Evolutionary conservation across 73 alveolate genomes (phyloP).

Genomic region (Blepharisma stoltei): DNA sequence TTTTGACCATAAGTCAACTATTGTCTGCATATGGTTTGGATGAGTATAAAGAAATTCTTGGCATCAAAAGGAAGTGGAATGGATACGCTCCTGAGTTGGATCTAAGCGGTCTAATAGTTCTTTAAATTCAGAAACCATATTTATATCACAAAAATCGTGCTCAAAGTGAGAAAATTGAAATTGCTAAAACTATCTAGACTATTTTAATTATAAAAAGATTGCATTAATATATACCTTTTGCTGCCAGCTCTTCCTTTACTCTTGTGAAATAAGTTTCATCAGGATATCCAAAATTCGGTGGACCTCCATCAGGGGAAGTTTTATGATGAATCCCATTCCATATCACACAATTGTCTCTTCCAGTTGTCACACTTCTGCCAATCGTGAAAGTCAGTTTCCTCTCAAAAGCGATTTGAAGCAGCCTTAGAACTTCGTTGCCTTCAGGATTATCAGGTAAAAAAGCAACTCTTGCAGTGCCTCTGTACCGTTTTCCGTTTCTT

Average conservation of each 20-base stretch:
- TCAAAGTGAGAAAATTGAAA: too few species aligned
- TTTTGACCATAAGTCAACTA: constrained; percentile 14
- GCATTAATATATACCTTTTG: constrained; percentile 68
- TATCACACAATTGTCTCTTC: constrained; percentile 73
- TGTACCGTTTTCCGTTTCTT: constrained; percentile 54
- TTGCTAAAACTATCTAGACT: too few species aligned
- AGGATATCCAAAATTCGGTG: constrained; percentile 91
- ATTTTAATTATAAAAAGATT: too few species aligned
- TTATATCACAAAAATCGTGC: too few species aligned
- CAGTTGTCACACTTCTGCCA: constrained; percentile 97
- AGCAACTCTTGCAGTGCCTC: constrained; percentile 89
- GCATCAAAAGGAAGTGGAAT: not conserved
- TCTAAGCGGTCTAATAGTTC: constrained; percentile 14
- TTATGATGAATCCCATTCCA: constrained; percentile 98
- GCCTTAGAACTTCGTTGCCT: constrained; percentile 79
- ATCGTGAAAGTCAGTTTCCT: constrained; percentile 87
- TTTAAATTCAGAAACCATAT: not conserved
- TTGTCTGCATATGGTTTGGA: constrained; percentile 5
- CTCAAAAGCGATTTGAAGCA: constrained; percentile 80
- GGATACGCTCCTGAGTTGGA: constrained; percentile 12
- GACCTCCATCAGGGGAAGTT: constrained; percentile 89
- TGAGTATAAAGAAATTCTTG: not conserved
- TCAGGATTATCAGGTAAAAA: constrained; percentile 88
- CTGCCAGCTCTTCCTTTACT: constrained; percentile 84
- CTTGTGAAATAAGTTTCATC: constrained; percentile 93